Base-by-base conservation (phyloP, 352 stramenopile genomes). In the Globisporangium apiculatum region DNA sequence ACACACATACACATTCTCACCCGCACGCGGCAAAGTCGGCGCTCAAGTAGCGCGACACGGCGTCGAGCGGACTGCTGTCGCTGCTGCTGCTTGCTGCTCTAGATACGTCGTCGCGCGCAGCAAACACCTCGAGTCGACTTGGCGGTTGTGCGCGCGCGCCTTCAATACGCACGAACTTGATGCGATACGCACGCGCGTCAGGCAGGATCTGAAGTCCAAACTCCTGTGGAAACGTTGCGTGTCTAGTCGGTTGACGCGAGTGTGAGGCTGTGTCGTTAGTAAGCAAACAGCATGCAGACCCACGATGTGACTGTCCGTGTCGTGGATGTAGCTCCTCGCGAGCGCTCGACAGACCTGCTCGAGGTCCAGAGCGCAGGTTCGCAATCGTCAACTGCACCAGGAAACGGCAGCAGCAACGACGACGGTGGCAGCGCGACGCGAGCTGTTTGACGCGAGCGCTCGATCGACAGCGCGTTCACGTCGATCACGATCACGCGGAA, bases 1-100 rank as follows among this genome's bases (percentile, higher is more conserved):
- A 36, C 42, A 57, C 15, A 24, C 11, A 48, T 14, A 15, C 45
- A 24, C 7, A 4, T n/a, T 11, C 45, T 35, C 55, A 78, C 67
- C 70, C 54, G 36, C 65, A 73, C 41, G 41, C 36, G 35, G 48
- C 48, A 60, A 72, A 79, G 4, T 60, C 48, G 10, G 53, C 58
- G 48, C 62, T 69, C 18, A 76, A 60, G 63, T 75, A 79, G 4
- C 63, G 63, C 48, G 71, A 75, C 9, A 76, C 53, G 11, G 51
- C 15, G 11, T 79, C 71, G 31, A 55, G 51, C 1, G 37, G 48
- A 46, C 37, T 15, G 15, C 11, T 42, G 17, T 17, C 35, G 12
- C 36, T 35, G 6, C 15, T 38, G 7, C 17, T 18, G 31, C 15
- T 40, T 52, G 24, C 2, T 31, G 24, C 24, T 31, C 24, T 31